Conservation (phyloP, 2,329 filamentous ascomycete species). For the Cladophialophora psammophila region DNA sequence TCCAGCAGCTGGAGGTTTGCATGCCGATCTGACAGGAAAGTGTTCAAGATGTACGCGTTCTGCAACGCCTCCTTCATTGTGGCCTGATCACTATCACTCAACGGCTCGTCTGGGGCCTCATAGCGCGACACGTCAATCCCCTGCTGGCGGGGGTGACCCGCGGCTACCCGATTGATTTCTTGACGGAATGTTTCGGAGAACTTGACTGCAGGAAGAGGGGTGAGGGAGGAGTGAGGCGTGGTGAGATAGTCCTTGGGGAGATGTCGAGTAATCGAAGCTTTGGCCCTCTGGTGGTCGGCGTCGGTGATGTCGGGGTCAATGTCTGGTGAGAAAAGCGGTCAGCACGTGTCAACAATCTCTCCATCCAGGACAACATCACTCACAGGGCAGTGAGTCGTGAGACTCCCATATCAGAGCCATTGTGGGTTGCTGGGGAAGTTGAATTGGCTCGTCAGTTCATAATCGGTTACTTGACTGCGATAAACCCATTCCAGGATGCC, state of each 20-base stretch:
- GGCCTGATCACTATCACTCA: constrained; percentile 43
- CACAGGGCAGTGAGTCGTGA: constrained; percentile 62
- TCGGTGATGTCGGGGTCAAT: constrained; percentile 76
- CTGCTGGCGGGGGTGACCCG: constrained; percentile 63
- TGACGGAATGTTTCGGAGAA: constrained; percentile 72
- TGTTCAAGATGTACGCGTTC: constrained; percentile 64
- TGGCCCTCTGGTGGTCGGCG: constrained; percentile 68
- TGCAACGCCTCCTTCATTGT: constrained; percentile 61
- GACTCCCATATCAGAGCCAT: constrained; percentile 74
- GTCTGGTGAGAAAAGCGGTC: constrained; percentile 61
- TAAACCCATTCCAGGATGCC: constrained; percentile 11
- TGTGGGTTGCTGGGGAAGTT: constrained; percentile 37
- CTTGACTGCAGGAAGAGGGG: constrained; percentile 58
- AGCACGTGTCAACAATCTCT: constrained; percentile 25
- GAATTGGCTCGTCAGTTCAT: background rate
- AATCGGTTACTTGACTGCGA: constrained; percentile 13
- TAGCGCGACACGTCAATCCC: constrained; percentile 82
- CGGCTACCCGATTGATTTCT: constrained; percentile 73
- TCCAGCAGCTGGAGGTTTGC: constrained; percentile 77
- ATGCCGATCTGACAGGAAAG: constrained; percentile 64
- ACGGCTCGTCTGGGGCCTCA: constrained; percentile 73
- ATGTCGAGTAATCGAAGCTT: constrained; percentile 74
- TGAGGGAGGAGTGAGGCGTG: constrained; percentile 66
- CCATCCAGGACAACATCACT: constrained; percentile 4
- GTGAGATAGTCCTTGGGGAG: constrained; percentile 58